Evolutionary conservation across 2,329 filamentous ascomycete species (phyloP).

Genomic region (Fusarium illudens): DNA sequence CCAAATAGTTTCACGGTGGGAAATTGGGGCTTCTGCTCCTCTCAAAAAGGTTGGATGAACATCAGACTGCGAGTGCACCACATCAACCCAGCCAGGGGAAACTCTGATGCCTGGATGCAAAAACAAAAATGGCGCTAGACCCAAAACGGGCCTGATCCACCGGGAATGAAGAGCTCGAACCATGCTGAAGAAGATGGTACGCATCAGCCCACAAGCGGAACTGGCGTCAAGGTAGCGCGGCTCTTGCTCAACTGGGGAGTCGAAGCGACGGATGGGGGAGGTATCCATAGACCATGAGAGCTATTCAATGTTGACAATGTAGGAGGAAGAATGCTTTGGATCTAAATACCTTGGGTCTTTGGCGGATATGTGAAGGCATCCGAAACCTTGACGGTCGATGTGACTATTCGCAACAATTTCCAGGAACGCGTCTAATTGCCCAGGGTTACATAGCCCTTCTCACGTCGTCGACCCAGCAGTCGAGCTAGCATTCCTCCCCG

Average conservation of each 20-base stretch:
- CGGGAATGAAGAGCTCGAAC: conserved; percentile 29
- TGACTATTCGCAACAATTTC: conserved; percentile 26
- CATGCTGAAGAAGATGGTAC: conserved; percentile 25
- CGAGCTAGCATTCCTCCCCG: conserved; percentile 40
- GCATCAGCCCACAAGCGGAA: conserved; percentile 33
- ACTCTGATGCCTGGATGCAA: conserved; percentile 16
- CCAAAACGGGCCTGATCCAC: conserved; percentile 22
- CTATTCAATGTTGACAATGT: not conserved
- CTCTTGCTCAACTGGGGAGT: conserved; percentile 3
- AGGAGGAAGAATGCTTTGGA: not conserved
- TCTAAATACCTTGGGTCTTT: conserved; percentile 8
- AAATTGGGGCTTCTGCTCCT: conserved; percentile 1
- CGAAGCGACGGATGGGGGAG: not conserved
- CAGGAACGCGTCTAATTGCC: conserved; percentile 18
- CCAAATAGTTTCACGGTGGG: conserved; percentile 8
- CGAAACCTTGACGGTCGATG: conserved; percentile 5
- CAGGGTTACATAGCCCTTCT: conserved; percentile 31
- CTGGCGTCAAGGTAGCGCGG: not conserved
- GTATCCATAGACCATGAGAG: not conserved
- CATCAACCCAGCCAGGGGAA: conserved; percentile 9
- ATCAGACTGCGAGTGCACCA: not conserved
- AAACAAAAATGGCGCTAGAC: conserved; percentile 19
- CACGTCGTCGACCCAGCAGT: conserved; percentile 3
- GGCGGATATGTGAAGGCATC: conserved; percentile 5
- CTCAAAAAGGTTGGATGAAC: not conserved